Conservation (phyloP, 371 early-diverging fungal species). For the Mortierella sp. region DNA sequence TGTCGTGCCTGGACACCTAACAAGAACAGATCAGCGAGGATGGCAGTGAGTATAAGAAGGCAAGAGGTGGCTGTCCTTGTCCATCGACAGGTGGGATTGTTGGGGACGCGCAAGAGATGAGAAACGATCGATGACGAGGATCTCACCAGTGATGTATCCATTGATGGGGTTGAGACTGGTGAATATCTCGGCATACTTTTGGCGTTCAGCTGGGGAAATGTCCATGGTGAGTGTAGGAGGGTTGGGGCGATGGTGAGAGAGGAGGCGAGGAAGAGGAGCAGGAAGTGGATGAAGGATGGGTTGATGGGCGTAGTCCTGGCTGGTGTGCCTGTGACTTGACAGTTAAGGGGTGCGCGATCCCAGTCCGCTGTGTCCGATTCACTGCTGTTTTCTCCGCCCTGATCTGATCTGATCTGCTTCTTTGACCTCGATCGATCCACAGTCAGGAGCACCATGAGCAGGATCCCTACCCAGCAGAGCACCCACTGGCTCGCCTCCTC, state of each 20-base stretch:
- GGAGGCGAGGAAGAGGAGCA: not conserved
- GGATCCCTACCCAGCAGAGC: constrained; percentile 29
- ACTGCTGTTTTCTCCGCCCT: constrained; percentile 18
- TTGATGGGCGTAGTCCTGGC: not conserved
- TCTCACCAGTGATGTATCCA: constrained; percentile 76
- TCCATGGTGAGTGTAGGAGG: constrained; percentile 28
- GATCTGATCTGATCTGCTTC: constrained; percentile 3
- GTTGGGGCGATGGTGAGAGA: not conserved
- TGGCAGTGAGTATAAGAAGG: too few relatives aligned
- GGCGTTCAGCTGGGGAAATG: constrained; percentile 59
- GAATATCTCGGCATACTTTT: constrained; percentile 75
- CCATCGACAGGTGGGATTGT: not conserved
- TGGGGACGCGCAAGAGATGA: not conserved
- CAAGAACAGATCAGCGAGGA: not conserved
- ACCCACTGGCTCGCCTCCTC: constrained; percentile 18
- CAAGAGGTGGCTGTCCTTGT: too few relatives aligned
- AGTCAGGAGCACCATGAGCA: constrained; percentile 25
- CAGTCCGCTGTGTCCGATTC: constrained; percentile 18
- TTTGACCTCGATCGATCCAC: not conserved
- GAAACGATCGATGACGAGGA: not conserved
- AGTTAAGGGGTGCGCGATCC: not conserved
- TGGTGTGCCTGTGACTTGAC: not conserved
- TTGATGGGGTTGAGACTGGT: constrained; percentile 71
- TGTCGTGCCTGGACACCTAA: constrained; percentile 72
- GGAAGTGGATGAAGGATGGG: not conserved